Conservation (phyloP, 2,329 filamentous ascomycete genomes). For the Trichoderma sp. region DNA sequence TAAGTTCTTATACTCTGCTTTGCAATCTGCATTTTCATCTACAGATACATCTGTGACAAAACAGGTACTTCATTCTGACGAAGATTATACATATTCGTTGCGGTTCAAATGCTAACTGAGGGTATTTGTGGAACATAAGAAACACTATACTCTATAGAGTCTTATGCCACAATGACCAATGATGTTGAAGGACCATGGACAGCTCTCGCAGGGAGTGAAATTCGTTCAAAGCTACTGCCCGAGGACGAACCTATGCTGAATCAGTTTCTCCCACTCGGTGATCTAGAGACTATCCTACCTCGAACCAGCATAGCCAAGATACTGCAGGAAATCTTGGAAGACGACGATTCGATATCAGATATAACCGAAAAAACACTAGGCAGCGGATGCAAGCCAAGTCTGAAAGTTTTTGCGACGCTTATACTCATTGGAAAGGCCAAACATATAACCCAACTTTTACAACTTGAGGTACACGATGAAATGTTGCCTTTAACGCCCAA, state of each 20-base stretch:
- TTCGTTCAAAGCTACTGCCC: neutral
- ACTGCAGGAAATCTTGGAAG: neutral
- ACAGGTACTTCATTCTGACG: no score
- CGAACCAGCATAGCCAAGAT: accelerated
- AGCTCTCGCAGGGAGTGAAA: neutral
- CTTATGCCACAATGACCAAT: neutral
- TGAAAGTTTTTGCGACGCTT: neutral
- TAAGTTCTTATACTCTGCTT: no score
- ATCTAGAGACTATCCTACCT: neutral
- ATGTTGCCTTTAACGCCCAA: neutral
- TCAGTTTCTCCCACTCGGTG: neutral
- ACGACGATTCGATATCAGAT: neutral
- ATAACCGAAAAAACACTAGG: neutral
- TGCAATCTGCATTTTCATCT: no score
- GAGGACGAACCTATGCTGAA: neutral
- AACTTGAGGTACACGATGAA: neutral
- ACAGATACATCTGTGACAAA: no score
- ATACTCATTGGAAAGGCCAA: neutral
- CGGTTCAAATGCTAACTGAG: no score
- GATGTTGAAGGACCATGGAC: neutral
- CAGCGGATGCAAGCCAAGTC: neutral
- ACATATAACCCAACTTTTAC: neutral
- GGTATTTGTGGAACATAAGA: neutral
- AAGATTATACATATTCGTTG: no score
- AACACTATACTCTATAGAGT: accelerated